Evolutionary conservation across 2,329 filamentous ascomycete species (phyloP), one percentile per base, ranked within the genome.

Genomic region (Colletotrichum eleusines): DNA sequence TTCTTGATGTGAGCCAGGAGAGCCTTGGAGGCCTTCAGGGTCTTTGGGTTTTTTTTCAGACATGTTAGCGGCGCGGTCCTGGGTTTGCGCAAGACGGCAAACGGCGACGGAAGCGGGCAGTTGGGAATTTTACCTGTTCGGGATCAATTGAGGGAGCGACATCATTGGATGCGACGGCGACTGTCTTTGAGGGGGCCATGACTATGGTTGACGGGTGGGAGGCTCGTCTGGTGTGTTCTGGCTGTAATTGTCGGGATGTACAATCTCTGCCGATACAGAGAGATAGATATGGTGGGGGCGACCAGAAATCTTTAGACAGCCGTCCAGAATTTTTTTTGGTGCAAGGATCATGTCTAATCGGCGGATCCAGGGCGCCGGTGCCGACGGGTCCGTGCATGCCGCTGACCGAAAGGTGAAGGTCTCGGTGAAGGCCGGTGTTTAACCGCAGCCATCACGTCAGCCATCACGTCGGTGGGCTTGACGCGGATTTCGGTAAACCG

Each of bases 1-100:
- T 86, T 88, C 77, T 88, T 87, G 79, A 91, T 89, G 79, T 90
- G 88, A 55, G 84, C 83, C 68, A 91, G 80, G 26, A 91, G 85
- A 38, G 89, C 88, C 77, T 87, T 89, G 73, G 88, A 89, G 44
- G 89, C 89, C 78, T 90, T 90, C 70, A 90, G 79, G 40, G 86
- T 87, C 88, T 91, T 90, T 69, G 31, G 28, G 14, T n/a, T 18
- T 28, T 71, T 16, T n/a, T 42, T 68, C 14, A 63, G 35, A 46
- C 42, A 53, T 42, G 66, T 75, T 71, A 74, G 71, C 59, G 44
- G 63, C 50, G 31, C 50, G 16, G 40, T 50, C 33, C 20, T 31
- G 33, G 40, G 59, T 11, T 38, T 40, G 42, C 40, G 40, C 51
- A 28, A 57, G 35, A 28, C 62, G 51, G 42, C 9, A 38, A 12